Conservation (phyloP, 2,329 filamentous ascomycete genomes). For the Colletotrichum truncatum region DNA sequence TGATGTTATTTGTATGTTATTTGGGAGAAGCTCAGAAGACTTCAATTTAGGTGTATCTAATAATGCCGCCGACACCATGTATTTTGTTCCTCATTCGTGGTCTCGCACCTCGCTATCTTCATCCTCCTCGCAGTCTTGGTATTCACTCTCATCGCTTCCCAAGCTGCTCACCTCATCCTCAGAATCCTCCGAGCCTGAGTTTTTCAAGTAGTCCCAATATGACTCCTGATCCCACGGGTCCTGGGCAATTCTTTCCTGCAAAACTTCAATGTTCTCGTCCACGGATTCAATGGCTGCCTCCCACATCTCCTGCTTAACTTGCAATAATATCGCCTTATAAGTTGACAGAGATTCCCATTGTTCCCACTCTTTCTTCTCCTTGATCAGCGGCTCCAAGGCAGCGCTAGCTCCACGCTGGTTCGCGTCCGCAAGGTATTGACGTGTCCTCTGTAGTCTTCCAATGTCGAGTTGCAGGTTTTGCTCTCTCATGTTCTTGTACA, state of each 20-base stretch:
- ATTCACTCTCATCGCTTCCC: too few species aligned
- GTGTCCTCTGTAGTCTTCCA: background rate
- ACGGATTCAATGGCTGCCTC: conserved; percentile 2
- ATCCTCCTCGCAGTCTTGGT: too few species aligned
- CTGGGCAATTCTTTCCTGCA: background rate
- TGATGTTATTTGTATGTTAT: too few species aligned
- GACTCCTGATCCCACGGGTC: conserved; percentile 1
- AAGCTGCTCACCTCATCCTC: too few species aligned
- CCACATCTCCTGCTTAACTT: conserved; percentile 11
- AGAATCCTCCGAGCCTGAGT: too few species aligned
- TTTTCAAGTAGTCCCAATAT: background rate
- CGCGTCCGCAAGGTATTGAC: background rate
- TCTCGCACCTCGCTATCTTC: too few species aligned
- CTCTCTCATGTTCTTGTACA: background rate
- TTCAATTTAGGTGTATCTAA: too few species aligned
- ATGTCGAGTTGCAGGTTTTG: background rate
- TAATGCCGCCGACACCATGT: too few species aligned
- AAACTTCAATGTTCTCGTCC: background rate
- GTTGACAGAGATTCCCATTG: background rate
- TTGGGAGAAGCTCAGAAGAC: too few species aligned
- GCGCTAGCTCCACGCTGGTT: background rate
- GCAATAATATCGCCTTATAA: conserved; percentile 2
- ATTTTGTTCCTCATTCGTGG: too few species aligned
- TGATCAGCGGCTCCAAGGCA: background rate
- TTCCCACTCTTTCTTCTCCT: background rate